Percentiles rank a stretch among this genome's conserved stretches.
phyloP scores from a whole-genome alignment of 495 filamentous ascomycete genomes.

The Pseudotulostoma volvatum region DNA sequence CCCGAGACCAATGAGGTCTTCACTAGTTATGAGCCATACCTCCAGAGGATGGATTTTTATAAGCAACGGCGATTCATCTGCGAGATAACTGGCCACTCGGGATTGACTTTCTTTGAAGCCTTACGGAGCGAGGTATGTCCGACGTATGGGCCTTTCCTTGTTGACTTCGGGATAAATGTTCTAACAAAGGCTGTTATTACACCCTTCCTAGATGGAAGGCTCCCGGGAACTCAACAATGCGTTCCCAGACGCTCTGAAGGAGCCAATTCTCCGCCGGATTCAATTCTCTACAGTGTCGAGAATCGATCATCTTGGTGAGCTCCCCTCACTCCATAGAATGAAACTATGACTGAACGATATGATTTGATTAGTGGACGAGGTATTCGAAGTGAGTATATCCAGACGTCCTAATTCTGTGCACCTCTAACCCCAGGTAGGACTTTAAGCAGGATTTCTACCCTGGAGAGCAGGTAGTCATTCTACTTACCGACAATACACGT shows the following conservation, averaged over 20 bases:
- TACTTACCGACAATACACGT: conserved; percentile 51
- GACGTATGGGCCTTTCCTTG: too few relatives aligned
- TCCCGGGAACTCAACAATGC: conserved; percentile 77
- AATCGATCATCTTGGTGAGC: conserved; percentile 73
- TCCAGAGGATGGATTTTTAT: conserved; percentile 81
- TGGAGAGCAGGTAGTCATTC: conserved; percentile 67
- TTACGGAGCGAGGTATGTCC: conserved; percentile 74
- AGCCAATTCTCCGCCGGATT: conserved; percentile 73
- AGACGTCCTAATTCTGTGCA: not conserved
- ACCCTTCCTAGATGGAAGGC: conserved; percentile 55
- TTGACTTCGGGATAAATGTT: too few relatives aligned
- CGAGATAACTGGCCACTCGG: conserved; percentile 85
- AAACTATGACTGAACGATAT: conserved; percentile 11
- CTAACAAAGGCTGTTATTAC: too few relatives aligned
- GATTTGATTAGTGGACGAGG: conserved; percentile 39
- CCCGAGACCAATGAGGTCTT: conserved; percentile 83
- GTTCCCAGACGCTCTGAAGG: conserved; percentile 83
- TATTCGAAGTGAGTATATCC: conserved; percentile 40
- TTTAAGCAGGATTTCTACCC: conserved; percentile 92
- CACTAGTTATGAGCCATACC: conserved; percentile 71
- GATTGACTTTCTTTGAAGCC: conserved; percentile 86
- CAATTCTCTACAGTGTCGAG: conserved; percentile 85
- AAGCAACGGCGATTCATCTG: conserved; percentile 88
- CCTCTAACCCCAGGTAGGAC: conserved; percentile 42
- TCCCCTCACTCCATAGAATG: not conserved